Base-by-base conservation (phyloP, 352 stramenopile genomes). In the Nothophytophthora sp. region DNA sequence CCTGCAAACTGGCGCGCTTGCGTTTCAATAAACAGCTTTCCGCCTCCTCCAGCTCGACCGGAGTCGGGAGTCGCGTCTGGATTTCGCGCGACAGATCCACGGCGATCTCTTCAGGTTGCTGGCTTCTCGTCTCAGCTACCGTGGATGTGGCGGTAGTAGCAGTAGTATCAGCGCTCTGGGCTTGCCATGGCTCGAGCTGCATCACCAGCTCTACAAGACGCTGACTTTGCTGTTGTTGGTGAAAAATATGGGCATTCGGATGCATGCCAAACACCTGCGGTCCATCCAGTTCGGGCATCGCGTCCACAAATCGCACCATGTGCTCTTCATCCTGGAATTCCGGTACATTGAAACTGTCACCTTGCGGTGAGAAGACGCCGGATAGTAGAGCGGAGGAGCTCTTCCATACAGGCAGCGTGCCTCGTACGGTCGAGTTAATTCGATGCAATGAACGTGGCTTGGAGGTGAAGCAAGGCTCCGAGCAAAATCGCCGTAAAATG, bases 241-340 rank as follows among this genome's bases (percentile, higher is more conserved):
- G 86, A 24, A 81, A 78, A 23, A 90, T 63, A 27, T 92, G 82
- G 1, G 82, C 84, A 13, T 94, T 94, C 23, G 79, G 70, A 49
- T 94, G 82, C 73, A 94, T 88, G 0, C 82, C 82, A 65, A 94
- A 91, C 15, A 90, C 63, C n/a, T 85, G 75, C 16, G 82, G 80
- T 1, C 60, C 69, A 16, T 90, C 76, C 45, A 86, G 57, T 6
- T 64, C 24, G 1, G 78, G 60, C 15, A 92, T 24, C 0, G 8
- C 32, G 13, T 92, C 70, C 7, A 92, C 60, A 41, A 88, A 83
- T 1, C 34, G 46, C 1, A 42, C 16, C 76, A 90, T 90, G 4
- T 67, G 61, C 3, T 56, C 45, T 25, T 64, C 51, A 24, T 18
- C 57, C 5, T 47, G 15, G 20, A 90, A 90, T 23, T 63, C 54